Conservation (phyloP, 2,329 filamentous ascomycete species). For the Ophiocordyceps camponoti-floridani region DNA sequence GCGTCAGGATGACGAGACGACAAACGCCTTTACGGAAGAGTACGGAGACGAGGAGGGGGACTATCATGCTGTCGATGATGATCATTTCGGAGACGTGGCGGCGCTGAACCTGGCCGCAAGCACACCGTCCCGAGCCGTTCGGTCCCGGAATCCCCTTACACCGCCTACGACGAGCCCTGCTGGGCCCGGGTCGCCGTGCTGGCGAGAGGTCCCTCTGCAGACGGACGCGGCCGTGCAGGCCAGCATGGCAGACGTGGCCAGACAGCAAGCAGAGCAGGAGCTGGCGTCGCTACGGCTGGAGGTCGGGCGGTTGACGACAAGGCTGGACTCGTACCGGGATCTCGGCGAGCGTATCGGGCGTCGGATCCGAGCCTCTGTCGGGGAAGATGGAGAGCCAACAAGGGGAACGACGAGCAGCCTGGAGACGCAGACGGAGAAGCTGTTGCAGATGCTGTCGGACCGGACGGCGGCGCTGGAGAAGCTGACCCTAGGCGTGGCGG, state of each 20-base stretch:
- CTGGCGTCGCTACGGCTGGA: constrained; percentile 29
- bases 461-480: constrained; percentile 26
- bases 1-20: constrained; percentile 22
- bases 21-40: constrained; percentile 11
- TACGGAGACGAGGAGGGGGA: background rate
- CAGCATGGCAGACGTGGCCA: constrained; percentile 22
- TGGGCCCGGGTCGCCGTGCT: constrained; percentile 19
- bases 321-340: constrained; percentile 27
- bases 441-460: constrained; percentile 28
- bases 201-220: constrained; percentile 1
- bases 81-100: constrained; percentile 30
- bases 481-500: constrained; percentile 24
- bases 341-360: constrained; percentile 19
- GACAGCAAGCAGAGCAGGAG: constrained; percentile 24
- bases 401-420: constrained; percentile 9
- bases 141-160: constrained; percentile 28
- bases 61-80: constrained; percentile 5
- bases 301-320: constrained; percentile 25
- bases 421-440: constrained; percentile 21
- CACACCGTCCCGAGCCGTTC: constrained; percentile 25
- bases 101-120: constrained; percentile 32
- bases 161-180: constrained; percentile 36
- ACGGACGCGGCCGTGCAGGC: constrained; percentile 22
- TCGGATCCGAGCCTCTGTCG: constrained; percentile 10
- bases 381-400: constrained; percentile 1